Conservation (phyloP, 495 filamentous ascomycete genomes). For the Aspergillus diversus region DNA sequence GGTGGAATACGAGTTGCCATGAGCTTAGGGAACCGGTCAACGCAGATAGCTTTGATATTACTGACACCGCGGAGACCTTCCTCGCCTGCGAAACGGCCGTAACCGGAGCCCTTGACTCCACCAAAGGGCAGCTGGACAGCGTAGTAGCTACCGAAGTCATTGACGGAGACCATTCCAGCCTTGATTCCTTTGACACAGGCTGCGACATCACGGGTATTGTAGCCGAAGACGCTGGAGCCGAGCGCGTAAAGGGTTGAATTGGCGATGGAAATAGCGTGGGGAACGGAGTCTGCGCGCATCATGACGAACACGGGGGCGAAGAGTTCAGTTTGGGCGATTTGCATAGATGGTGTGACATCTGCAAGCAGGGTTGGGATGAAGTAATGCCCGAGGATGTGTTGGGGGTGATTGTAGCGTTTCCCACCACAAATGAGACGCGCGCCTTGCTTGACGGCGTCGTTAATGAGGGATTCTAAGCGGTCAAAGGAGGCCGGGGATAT, state of each 20-base stretch:
- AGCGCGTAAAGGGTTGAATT: constrained; percentile 80
- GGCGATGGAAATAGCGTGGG: constrained; percentile 68
- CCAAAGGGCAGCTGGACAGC: constrained; percentile 93
- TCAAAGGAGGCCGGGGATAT: constrained; percentile 76
- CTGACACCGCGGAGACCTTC: constrained; percentile 85
- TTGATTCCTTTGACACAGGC: constrained; percentile 68
- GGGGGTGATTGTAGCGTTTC: constrained; percentile 67
- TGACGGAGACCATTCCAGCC: constrained; percentile 88
- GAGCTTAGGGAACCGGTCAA: constrained; percentile 64
- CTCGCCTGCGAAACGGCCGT: constrained; percentile 89
- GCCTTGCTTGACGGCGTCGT: constrained; percentile 74
- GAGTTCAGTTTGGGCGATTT: constrained; percentile 87
- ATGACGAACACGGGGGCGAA: constrained; percentile 90
- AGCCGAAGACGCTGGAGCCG: constrained; percentile 82
- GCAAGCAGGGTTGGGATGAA: constrained; percentile 88
- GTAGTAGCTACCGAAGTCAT: constrained; percentile 93
- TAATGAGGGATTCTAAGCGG: constrained; percentile 70
- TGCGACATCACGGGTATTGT: constrained; percentile 48
- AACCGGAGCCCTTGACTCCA: constrained; percentile 82
- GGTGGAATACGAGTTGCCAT: constrained; percentile 76
- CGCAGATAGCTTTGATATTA: constrained; percentile 83
- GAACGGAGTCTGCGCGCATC: constrained; percentile 67
- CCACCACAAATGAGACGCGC: constrained; percentile 84
- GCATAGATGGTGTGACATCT: constrained; percentile 77
- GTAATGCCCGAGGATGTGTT: constrained; percentile 79